Evolutionary conservation across 176 grass and related monocot genomes (phyloP).

Genomic region (Lolium multiflorum): DNA sequence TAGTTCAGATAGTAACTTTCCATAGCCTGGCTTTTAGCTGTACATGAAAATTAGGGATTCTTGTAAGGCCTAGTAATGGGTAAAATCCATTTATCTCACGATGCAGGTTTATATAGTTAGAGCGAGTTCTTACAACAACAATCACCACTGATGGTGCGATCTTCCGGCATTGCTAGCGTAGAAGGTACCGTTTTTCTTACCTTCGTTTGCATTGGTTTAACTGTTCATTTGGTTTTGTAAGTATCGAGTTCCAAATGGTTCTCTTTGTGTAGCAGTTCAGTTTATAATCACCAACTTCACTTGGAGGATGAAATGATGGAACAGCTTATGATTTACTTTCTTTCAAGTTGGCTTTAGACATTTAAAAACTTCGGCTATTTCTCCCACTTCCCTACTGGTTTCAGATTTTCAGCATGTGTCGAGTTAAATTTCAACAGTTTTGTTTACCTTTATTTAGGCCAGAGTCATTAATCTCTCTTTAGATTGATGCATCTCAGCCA

Average conservation of each 20-base stretch:
- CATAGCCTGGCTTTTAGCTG: neutral
- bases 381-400: neutral
- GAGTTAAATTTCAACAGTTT: neutral
- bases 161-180: neutral
- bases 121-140: constrained; percentile 62
- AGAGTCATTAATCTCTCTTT: neutral
- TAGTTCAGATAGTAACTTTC: neutral
- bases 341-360: too few relatives aligned
- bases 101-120: constrained; percentile 81
- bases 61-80: neutral
- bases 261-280: neutral
- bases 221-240: neutral
- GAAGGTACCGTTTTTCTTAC: constrained; percentile 20
- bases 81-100: neutral
- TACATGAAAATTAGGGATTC: neutral
- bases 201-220: neutral
- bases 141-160: constrained; percentile 32
- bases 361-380: neutral
- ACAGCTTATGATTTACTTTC: too few relatives aligned
- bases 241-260: neutral
- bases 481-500: too few relatives aligned
- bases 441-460: neutral
- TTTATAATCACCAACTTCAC: neutral
- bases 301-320: neutral
- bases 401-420: neutral